A percentile compares a stretch with the other conserved stretches of the same genome.
These are phyloP conservation scores for Sporothrix brasiliensis DNA, from an alignment of 2,329 filamentous ascomycete species.

Conservation along the genomic window DNA sequence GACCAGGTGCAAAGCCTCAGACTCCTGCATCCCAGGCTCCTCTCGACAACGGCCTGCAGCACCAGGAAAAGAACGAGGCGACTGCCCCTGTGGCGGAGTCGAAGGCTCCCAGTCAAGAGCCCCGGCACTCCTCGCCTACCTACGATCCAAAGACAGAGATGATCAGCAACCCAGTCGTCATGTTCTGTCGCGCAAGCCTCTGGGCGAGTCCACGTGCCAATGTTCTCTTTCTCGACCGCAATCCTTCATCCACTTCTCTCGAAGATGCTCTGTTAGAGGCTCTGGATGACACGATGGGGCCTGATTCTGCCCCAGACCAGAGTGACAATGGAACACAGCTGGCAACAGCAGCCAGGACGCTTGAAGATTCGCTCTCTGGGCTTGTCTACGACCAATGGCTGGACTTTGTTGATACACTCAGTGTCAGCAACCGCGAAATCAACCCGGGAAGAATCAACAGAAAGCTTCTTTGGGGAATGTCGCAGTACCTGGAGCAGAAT, in stretches of 20 bases:
- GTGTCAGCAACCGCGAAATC: slow-evolving; percentile 17
- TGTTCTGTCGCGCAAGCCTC: slow-evolving; percentile 44
- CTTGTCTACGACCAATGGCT: slow-evolving; percentile 43
- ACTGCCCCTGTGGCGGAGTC: not conserved
- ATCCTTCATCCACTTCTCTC: slow-evolving; percentile 32
- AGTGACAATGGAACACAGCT: not conserved
- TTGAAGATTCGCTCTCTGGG: slow-evolving; percentile 36
- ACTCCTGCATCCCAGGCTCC: not conserved
- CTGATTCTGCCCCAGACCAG: not conserved
- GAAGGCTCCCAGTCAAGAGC: not conserved
- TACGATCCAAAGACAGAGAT: not conserved
- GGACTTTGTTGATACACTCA: slow-evolving; percentile 44
- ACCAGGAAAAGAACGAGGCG: not conserved
- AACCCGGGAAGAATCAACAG: not conserved
- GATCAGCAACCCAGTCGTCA: not conserved
- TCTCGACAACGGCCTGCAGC: not conserved
- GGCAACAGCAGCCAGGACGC: slow-evolving; percentile 14
- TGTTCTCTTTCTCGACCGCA: slow-evolving; percentile 43
- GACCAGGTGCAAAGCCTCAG: not conserved
- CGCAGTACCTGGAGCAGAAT: slow-evolving; percentile 45
- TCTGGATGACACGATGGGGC: slow-evolving; percentile 29
- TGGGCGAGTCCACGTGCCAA: slow-evolving; percentile 41
- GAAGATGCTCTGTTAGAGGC: slow-evolving; percentile 39
- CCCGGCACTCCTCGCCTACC: not conserved
- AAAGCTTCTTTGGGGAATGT: slow-evolving; percentile 41